A percentile compares a stretch with the other conserved stretches of the same genome.
Conservation (phyloP, 2,329 filamentous ascomycete genomes). For the Calonectria naviculata region DNA sequence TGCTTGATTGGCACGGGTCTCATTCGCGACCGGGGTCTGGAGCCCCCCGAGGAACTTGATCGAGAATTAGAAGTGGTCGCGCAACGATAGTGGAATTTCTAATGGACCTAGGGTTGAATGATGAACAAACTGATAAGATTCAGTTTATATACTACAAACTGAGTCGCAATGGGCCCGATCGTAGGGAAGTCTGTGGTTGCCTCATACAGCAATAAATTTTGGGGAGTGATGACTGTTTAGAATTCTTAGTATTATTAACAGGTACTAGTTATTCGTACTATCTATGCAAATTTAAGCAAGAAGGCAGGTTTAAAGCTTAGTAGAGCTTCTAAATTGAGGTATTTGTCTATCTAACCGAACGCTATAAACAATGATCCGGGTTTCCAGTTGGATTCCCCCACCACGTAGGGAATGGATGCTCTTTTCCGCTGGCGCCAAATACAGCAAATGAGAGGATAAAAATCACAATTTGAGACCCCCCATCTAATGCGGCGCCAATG, state of each 20-base stretch:
- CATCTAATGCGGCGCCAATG: background rate
- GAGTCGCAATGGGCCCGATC: no score
- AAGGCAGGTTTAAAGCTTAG: no score
- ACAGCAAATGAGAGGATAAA: background rate
- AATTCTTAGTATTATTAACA: no score
- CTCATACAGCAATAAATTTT: no score
- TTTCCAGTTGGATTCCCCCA: background rate
- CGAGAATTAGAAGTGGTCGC: background rate
- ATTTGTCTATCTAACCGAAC: background rate
- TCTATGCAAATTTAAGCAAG: no score
- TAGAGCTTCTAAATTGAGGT: background rate
- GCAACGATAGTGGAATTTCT: background rate
- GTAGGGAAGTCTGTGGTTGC: no score
- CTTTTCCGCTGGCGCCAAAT: background rate
- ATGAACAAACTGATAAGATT: no score
- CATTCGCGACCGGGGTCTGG: constrained; percentile 16
- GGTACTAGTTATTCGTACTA: no score
- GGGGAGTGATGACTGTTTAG: no score
- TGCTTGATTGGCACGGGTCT: constrained; percentile 20
- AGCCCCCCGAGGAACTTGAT: constrained; percentile 13
- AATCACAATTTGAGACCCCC: background rate
- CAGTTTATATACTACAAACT: no score
- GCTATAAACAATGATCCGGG: background rate
- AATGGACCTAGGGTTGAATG: no score
- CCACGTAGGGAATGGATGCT: background rate